Evolutionary conservation across 805 yeast species (phyloP).

Genomic region (Kluyveromyces wickerhamii): DNA sequence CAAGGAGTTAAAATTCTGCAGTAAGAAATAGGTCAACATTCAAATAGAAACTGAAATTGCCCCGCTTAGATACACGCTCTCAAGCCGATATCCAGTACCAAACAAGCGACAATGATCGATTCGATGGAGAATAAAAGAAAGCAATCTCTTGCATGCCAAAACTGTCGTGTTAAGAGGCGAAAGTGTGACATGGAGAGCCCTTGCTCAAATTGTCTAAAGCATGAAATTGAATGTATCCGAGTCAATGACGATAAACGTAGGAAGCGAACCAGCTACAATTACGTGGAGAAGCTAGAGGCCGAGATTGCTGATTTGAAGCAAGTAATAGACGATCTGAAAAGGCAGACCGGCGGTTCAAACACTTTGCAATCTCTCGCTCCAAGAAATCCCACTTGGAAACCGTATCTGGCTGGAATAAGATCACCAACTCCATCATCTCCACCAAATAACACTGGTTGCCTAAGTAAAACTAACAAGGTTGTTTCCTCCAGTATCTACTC

Average conservation of each 20-base stretch:
- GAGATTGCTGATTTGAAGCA: constrained; percentile 19
- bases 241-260: constrained; percentile 38
- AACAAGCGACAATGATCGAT: no score
- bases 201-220: constrained; percentile 38
- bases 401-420: not conserved
- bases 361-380: constrained; percentile 6
- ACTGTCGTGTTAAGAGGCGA: constrained; percentile 26
- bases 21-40: no score
- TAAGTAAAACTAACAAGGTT: constrained; percentile 5
- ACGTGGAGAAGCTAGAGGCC: constrained; percentile 35
- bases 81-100: no score
- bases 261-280: constrained; percentile 37
- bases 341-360: constrained; percentile 7
- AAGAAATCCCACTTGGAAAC: not conserved
- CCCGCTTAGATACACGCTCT: no score
- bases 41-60: no score
- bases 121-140: constrained; percentile 2
- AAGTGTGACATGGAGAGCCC: constrained; percentile 41
- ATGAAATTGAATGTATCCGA: constrained; percentile 36
- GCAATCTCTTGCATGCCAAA: constrained; percentile 11
- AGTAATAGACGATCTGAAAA: constrained; percentile 9
- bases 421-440: constrained; percentile 4
- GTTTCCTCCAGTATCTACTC: constrained; percentile 22
- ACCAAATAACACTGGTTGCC: not conserved
- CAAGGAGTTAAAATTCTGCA: no score